These are phyloP conservation scores for Meyerozyma carpophila DNA, from an alignment of 1,139 yeast genomes.

Conservation along the genomic window DNA sequence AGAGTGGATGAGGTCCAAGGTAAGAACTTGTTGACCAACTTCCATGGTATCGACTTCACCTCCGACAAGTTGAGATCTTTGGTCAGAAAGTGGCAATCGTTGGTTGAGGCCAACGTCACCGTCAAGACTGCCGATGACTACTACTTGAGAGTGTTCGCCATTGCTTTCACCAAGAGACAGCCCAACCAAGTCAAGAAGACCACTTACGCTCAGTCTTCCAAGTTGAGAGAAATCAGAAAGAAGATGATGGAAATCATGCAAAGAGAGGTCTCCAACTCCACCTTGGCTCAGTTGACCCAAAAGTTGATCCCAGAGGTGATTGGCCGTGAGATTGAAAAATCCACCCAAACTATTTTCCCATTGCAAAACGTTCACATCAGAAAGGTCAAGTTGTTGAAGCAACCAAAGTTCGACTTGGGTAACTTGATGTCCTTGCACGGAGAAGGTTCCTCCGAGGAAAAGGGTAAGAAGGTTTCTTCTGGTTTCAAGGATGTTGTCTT, in stretches of 20 bases:
- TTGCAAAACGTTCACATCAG: slow-evolving; percentile 89
- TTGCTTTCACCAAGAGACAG: slow-evolving; percentile 90
- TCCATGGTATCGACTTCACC: slow-evolving; percentile 92
- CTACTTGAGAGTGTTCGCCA: slow-evolving; percentile 82
- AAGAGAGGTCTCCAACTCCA: slow-evolving; percentile 79
- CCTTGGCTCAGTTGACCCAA: slow-evolving; percentile 81
- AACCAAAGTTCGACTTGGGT: slow-evolving; percentile 89
- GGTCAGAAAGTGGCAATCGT: slow-evolving; percentile 91
- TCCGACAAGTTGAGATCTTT: slow-evolving; percentile 85
- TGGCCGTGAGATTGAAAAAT: slow-evolving; percentile 86
- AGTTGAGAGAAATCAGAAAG: slow-evolving; percentile 79
- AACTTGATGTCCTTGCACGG: slow-evolving; percentile 87
- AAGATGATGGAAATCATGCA: slow-evolving; percentile 82
- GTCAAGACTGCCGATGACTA: slow-evolving; percentile 90
- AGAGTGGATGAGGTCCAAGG: slow-evolving; percentile 94
- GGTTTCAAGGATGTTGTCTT: slow-evolving; percentile 91
- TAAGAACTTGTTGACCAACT: slow-evolving; percentile 87
- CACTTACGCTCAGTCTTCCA: slow-evolving; percentile 85
- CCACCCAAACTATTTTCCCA: slow-evolving; percentile 80
- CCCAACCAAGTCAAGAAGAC: slow-evolving; percentile 89
- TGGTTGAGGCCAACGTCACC: slow-evolving; percentile 87
- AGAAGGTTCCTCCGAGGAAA: slow-evolving; percentile 75
- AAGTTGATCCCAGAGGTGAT: slow-evolving; percentile 89
- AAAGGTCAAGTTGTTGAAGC: slow-evolving; percentile 87
- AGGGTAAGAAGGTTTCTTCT: slow-evolving; percentile 81